Evolutionary conservation across 495 filamentous ascomycete genomes (phyloP).

Genomic region (Penicillium coffeae): DNA sequence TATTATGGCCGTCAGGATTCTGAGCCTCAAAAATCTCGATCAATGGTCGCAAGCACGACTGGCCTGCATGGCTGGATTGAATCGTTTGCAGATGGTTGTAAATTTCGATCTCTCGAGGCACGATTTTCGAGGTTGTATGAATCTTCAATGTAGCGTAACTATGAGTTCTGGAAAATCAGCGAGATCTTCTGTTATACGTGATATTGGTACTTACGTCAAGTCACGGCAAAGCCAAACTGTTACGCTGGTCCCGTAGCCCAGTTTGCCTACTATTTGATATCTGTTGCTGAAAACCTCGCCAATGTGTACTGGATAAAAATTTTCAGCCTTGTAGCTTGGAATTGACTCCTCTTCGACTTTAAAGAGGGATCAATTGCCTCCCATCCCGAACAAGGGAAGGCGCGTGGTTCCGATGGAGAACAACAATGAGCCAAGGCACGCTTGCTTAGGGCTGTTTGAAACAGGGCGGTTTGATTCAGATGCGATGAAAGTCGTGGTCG

Average conservation of each 20-base stretch:
- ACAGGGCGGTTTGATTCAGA: no score
- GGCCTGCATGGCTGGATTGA: conserved; percentile 29
- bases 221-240: conserved; percentile 44
- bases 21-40: conserved; percentile 31
- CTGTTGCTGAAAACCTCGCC: conserved; percentile 39
- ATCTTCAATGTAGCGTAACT: not conserved
- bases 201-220: not conserved
- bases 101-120: conserved; percentile 27
- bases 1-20: conserved; percentile 26
- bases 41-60: conserved; percentile 24
- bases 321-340: conserved; percentile 20
- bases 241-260: conserved; percentile 46
- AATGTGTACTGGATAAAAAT: conserved; percentile 40
- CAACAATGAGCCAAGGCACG: not conserved
- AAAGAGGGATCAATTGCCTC: not conserved
- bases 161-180: not conserved
- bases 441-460: not conserved
- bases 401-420: not conserved
- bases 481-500: no score
- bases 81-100: conserved; percentile 28
- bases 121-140: conserved; percentile 11
- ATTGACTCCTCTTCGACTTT: conserved; percentile 25
- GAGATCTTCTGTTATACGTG: not conserved
- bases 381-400: conserved; percentile 1
- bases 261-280: conserved; percentile 43